A percentile compares a stretch with the other conserved stretches of the same genome.
Evolutionary conservation across 352 stramenopile species (phyloP).

Genomic region (Phytophthora boehmeriae): DNA sequence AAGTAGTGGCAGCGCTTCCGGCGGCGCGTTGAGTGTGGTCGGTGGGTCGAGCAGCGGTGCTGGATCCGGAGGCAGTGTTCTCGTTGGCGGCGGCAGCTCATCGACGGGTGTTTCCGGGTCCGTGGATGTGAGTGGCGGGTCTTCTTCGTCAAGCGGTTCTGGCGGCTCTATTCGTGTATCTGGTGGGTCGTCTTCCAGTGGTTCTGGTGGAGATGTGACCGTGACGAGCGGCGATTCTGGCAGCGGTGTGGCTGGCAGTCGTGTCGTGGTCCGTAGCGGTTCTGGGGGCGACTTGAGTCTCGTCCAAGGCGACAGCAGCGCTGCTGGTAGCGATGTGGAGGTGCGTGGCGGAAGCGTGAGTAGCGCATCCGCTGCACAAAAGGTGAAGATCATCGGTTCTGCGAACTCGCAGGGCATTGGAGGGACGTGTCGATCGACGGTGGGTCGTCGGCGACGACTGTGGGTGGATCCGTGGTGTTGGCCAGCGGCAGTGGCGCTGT

Average conservation of each 20-base stretch:
- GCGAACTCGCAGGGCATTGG: background rate
- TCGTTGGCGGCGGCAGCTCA: background rate
- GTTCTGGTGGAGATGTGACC: slow-evolving; percentile 14
- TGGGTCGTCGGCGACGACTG: background rate
- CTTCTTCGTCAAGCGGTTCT: slow-evolving; percentile 12
- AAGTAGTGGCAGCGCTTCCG: too few species aligned
- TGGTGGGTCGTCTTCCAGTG: slow-evolving; percentile 15
- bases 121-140: background rate
- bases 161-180: slow-evolving; percentile 11
- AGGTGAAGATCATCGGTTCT: background rate
- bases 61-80: background rate
- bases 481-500: background rate
- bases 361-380: background rate
- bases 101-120: slow-evolving; percentile 1
- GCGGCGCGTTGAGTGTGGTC: too few species aligned
- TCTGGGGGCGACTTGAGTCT: background rate
- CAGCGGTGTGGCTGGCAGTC: background rate
- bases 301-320: background rate
- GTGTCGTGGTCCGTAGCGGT: slow-evolving; percentile 10
- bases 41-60: background rate
- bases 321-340: slow-evolving; percentile 1
- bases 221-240: slow-evolving; percentile 11
- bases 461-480: background rate
- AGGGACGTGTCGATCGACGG: background rate
- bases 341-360: background rate